These are phyloP conservation scores for Turnera subulata DNA, from an alignment of 345 rosid genomes.

Conservation along the genomic window DNA sequence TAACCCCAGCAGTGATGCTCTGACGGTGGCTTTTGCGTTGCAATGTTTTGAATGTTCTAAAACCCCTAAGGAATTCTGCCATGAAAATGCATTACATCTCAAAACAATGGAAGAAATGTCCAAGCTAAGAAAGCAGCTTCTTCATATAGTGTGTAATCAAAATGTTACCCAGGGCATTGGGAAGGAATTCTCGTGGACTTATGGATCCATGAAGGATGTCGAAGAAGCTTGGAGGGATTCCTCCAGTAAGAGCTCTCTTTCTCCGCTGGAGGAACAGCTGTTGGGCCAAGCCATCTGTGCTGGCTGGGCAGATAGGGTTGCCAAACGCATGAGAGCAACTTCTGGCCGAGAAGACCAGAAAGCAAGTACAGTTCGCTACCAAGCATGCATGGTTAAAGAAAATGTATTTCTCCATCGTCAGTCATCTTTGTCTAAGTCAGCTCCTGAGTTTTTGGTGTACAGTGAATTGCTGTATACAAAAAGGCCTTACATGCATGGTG, in stretches of 20 bases:
- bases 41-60: constrained; percentile 64
- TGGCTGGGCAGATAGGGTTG: constrained; percentile 97
- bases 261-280: constrained; percentile 62
- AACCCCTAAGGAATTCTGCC: constrained; percentile 46
- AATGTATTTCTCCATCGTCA: constrained; percentile 67
- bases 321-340: constrained; percentile 43
- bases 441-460: constrained; percentile 88
- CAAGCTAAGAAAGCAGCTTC: constrained; percentile 77
- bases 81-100: constrained; percentile 50
- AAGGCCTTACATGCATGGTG: constrained; percentile 83
- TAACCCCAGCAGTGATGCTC: constrained; percentile 80
- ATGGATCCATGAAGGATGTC: constrained; percentile 59
- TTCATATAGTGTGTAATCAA: constrained; percentile 60
- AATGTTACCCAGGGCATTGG: constrained; percentile 24
- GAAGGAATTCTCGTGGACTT: constrained; percentile 62
- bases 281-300: constrained; percentile 78
- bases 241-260: constrained; percentile 45
- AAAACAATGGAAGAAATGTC: constrained; percentile 95
- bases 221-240: constrained; percentile 63
- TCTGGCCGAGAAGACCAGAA: constrained; percentile 36
- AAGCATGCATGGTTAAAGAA: constrained; percentile 68
- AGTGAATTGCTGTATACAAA: constrained; percentile 65
- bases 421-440: constrained; percentile 59
- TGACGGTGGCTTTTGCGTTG: constrained; percentile 63
- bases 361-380: constrained; percentile 49